Percentiles rank a stretch among this genome's conserved stretches.
These are phyloP conservation scores for Psidium friedrichsthalianum DNA, from an alignment of 345 rosid genomes.

Conservation along the genomic window DNA sequence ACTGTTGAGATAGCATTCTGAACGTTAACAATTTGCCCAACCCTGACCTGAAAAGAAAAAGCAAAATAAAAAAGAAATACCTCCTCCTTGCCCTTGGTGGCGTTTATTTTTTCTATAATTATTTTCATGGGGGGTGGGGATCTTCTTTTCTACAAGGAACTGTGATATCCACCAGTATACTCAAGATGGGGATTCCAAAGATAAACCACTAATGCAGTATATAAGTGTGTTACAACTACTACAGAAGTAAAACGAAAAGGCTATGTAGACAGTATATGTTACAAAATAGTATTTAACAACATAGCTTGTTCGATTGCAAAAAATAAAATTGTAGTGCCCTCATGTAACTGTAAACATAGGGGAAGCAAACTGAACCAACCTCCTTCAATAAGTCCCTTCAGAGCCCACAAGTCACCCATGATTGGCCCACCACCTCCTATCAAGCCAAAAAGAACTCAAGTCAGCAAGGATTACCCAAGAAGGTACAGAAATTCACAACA, in stretches of 20 bases:
- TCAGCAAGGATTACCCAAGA: background rate
- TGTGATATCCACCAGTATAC: background rate
- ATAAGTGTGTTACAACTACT: background rate
- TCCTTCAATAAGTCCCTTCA: slow-evolving; percentile 94
- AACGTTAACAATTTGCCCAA: background rate
- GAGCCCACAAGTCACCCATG: slow-evolving; percentile 99
- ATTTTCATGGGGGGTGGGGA: background rate
- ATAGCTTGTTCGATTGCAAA: background rate
- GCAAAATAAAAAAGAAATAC: background rate
- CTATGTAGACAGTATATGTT: background rate
- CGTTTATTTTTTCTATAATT: background rate
- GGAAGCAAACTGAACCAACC: slow-evolving; percentile 27
- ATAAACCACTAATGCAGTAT: background rate
- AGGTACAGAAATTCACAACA: background rate
- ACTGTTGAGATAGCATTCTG: background rate
- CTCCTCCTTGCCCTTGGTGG: background rate
- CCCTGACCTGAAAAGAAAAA: background rate
- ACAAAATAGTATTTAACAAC: background rate
- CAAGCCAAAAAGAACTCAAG: slow-evolving; percentile 4
- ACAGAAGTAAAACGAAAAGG: background rate
- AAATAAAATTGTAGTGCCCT: background rate
- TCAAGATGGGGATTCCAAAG: background rate
- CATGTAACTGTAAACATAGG: background rate
- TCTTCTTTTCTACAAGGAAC: background rate
- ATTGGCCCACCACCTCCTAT: slow-evolving; percentile 97